A percentile compares a stretch with the other conserved stretches of the same genome.
Conservation (phyloP, 2,329 filamentous ascomycete species). For the Pseudogymnoascus pannorum region DNA sequence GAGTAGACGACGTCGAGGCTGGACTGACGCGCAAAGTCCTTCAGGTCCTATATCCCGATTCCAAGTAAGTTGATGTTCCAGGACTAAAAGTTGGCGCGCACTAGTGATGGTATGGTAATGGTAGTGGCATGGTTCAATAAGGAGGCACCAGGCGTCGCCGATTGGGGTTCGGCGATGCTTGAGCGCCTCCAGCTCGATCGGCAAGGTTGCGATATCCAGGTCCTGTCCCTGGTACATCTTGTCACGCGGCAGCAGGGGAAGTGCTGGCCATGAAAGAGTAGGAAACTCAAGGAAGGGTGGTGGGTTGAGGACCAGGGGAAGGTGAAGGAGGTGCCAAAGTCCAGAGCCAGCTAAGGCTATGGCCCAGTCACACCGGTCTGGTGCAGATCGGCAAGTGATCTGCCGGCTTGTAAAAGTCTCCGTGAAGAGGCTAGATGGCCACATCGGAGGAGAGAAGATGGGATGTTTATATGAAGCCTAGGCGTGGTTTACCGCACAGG, state of each 20-base stretch:
- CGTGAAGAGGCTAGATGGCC: background rate
- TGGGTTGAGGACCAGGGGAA: background rate
- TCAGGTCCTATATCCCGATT: slow-evolving; percentile 87
- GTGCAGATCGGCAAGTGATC: background rate
- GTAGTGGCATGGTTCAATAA: background rate
- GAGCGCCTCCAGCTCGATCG: background rate
- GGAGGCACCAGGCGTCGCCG: background rate
- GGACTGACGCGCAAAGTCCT: slow-evolving; percentile 97
- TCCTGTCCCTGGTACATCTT: slow-evolving; percentile 4
- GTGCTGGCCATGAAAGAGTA: slow-evolving; percentile 2
- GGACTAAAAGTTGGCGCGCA: slow-evolving; percentile 1
- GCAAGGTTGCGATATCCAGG: background rate
- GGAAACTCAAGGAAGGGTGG: slow-evolving; percentile 1
- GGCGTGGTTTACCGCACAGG: background rate
- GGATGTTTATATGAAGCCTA: background rate
- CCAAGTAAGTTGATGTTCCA: slow-evolving; percentile 64
- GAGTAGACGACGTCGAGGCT: slow-evolving; percentile 97
- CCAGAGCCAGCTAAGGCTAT: background rate
- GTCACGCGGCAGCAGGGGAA: background rate
- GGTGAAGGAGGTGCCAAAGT: background rate
- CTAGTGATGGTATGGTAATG: background rate
- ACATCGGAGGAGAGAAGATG: background rate
- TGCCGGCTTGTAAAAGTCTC: background rate
- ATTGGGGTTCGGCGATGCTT: background rate
- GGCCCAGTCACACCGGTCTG: background rate